These are phyloP conservation scores for Penicillium tannophilum DNA, from an alignment of 495 filamentous ascomycete species.

Conservation along the genomic window DNA sequence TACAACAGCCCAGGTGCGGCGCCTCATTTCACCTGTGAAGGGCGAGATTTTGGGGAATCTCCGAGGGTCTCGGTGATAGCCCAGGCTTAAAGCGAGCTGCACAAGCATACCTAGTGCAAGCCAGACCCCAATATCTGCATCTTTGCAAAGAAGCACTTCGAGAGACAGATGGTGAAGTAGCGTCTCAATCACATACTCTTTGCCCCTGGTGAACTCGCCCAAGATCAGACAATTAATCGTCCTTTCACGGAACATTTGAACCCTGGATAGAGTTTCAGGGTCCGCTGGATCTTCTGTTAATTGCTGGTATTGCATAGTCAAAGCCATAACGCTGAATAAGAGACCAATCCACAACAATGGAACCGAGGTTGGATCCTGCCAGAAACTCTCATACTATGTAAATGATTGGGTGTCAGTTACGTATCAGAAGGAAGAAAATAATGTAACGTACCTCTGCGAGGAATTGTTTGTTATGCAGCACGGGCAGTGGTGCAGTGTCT, in stretches of 20 bases:
- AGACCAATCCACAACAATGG: conserved; percentile 44
- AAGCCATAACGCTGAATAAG: conserved; percentile 24
- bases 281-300: background rate
- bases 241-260: conserved; percentile 13
- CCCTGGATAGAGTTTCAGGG: background rate
- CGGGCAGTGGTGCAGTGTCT: background rate
- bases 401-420: background rate
- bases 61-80: conserved; percentile 53
- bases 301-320: background rate
- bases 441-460: conserved; percentile 20
- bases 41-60: conserved; percentile 20
- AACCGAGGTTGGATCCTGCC: conserved; percentile 36
- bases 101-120: conserved; percentile 48
- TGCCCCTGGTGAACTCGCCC: conserved; percentile 47
- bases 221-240: conserved; percentile 44
- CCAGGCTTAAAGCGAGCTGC: conserved; percentile 57
- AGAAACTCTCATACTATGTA: conserved; percentile 51
- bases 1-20: conserved; percentile 36
- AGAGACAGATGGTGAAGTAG: conserved; percentile 44
- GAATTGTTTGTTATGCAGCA: conserved; percentile 20
- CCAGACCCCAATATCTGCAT: conserved; percentile 44
- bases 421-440: background rate
- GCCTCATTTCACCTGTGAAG: conserved; percentile 40
- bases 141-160: conserved; percentile 44
- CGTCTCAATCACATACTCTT: conserved; percentile 48